Conservation (phyloP, 116 monocot species). For the Iris pallida region DNA sequence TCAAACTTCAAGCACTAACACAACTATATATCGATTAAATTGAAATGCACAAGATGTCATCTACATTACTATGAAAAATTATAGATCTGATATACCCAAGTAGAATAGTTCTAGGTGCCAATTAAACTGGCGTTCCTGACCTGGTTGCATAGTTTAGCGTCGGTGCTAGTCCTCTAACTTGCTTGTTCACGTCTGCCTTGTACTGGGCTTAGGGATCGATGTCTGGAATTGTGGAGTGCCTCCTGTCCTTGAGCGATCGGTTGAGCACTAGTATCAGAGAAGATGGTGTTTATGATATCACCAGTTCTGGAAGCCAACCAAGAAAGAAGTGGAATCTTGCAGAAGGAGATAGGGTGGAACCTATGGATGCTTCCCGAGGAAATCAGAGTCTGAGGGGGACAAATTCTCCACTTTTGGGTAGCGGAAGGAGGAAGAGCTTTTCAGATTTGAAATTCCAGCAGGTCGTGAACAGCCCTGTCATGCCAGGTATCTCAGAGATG, state of each 20-base stretch:
- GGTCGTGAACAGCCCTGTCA: slow-evolving; percentile 12
- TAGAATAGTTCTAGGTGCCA: too few relatives aligned
- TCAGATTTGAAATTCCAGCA: slow-evolving; percentile 31
- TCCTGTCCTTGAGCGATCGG: slow-evolving; percentile 55
- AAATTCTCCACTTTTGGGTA: slow-evolving; percentile 13
- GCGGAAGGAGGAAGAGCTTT: slow-evolving; percentile 23
- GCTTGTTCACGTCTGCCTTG: neutral
- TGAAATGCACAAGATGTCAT: too few relatives aligned
- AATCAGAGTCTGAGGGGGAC: slow-evolving; percentile 5
- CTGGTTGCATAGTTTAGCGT: neutral
- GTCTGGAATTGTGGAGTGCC: slow-evolving; percentile 57
- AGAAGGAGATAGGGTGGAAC: slow-evolving; percentile 19
- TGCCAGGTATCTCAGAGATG: slow-evolving; percentile 16
- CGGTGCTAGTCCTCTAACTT: neutral
- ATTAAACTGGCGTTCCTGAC: too few relatives aligned
- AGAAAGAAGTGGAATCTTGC: slow-evolving; percentile 45
- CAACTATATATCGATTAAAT: too few relatives aligned
- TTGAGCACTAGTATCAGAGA: slow-evolving; percentile 5
- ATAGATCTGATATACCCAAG: too few relatives aligned
- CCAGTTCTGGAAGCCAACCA: slow-evolving; percentile 20
- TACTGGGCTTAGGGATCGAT: slow-evolving; percentile 57
- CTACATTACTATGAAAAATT: too few relatives aligned
- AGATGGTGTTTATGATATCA: slow-evolving; percentile 17
- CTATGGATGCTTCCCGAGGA: slow-evolving; percentile 14
- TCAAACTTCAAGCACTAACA: too few relatives aligned